These are phyloP conservation scores for Macrocystidia cucumis DNA, from an alignment of 1,284 basidiomycete species.

Conservation along the genomic window DNA sequence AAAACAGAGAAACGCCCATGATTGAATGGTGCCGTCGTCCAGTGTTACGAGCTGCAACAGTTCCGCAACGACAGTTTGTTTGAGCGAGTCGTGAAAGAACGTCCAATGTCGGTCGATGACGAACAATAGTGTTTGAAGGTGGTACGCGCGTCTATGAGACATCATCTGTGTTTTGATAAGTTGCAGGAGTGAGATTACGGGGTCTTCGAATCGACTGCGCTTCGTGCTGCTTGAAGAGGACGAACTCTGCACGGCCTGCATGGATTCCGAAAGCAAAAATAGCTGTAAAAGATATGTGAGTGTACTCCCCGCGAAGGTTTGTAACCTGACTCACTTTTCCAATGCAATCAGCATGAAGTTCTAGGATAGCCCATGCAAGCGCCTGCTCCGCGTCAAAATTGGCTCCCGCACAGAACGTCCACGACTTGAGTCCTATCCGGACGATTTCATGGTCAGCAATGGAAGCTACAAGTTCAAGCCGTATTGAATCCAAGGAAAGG, in stretches of 20 bases:
- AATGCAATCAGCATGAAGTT: constrained; percentile 80
- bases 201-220: constrained; percentile 46
- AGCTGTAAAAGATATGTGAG: constrained; percentile 32
- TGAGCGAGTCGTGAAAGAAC: constrained; percentile 47
- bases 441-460: constrained; percentile 13
- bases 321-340: constrained; percentile 42
- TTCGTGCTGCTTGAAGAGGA: constrained; percentile 29
- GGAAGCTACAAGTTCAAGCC: constrained; percentile 34
- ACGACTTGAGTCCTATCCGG: constrained; percentile 48
- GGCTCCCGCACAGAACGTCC: constrained; percentile 69
- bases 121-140: constrained; percentile 80
- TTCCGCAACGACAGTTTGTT: constrained; percentile 42
- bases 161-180: constrained; percentile 33
- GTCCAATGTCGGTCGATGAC: constrained; percentile 72
- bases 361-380: constrained; percentile 72
- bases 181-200: constrained; percentile 49
- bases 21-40: constrained; percentile 62
- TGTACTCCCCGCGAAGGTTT: background rate
- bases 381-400: constrained; percentile 68
- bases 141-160: constrained; percentile 36
- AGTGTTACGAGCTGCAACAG: constrained; percentile 57
- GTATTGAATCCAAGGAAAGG: constrained; percentile 59
- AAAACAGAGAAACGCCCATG: constrained; percentile 78
- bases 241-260: constrained; percentile 27
- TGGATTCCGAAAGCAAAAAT: constrained; percentile 52